Evolutionary conservation across 805 yeast species (phyloP).

Genomic region (Ogataea kodamae): DNA sequence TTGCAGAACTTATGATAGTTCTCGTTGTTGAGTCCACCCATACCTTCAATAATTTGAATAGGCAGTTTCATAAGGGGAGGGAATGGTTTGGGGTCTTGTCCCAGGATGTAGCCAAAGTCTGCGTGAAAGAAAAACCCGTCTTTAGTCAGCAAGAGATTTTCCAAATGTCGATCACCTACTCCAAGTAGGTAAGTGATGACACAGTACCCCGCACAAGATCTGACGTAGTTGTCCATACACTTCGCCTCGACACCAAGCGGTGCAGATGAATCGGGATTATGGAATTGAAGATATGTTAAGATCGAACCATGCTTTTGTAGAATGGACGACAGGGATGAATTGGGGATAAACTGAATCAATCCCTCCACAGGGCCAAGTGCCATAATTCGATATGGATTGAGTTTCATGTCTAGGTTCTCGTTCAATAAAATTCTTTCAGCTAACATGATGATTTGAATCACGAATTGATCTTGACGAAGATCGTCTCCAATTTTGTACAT

Average conservation of each 20-base stretch:
- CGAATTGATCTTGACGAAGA: constrained; percentile 91
- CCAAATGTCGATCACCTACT: constrained; percentile 96
- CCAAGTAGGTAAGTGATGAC: constrained; percentile 92
- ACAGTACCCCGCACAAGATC: constrained; percentile 97
- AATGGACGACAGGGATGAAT: constrained; percentile 81
- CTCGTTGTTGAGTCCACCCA: constrained; percentile 89
- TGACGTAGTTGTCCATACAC: constrained; percentile 90
- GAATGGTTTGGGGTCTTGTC: constrained; percentile 97
- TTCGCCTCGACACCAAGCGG: constrained; percentile 51
- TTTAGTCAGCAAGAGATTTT: constrained; percentile 70
- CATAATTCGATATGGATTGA: constrained; percentile 84
- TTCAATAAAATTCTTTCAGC: constrained; percentile 87
- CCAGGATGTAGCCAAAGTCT: constrained; percentile 94
- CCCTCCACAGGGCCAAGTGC: constrained; percentile 94
- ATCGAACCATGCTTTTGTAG: constrained; percentile 72
- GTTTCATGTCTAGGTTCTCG: constrained; percentile 83
- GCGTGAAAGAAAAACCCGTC: constrained; percentile 95
- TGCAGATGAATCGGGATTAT: constrained; percentile 52
- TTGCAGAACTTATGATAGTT: constrained; percentile 85
- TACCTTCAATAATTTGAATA: constrained; percentile 93
- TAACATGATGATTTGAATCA: constrained; percentile 85
- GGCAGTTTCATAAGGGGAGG: constrained; percentile 98
- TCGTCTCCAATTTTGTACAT: constrained; percentile 98
- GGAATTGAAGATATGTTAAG: constrained; percentile 60
- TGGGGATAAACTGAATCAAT: constrained; percentile 90